A percentile compares a stretch with the other conserved stretches of the same genome.
phyloP scores from a whole-genome alignment of 768 basidiomycete species.

The Suillus placidus region DNA sequence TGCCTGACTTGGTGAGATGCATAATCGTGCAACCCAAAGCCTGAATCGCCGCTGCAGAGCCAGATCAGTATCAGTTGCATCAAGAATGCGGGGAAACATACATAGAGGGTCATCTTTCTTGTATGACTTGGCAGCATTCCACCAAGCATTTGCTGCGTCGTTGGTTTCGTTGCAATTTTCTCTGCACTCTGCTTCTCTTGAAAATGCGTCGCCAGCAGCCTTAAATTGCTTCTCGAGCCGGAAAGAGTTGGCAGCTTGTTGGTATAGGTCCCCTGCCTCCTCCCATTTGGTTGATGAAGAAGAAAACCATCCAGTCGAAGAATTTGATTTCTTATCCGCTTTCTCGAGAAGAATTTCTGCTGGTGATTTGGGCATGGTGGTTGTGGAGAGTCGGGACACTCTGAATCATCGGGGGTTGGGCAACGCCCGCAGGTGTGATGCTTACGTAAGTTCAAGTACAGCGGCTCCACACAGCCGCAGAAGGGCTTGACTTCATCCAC shows the following conservation, averaged over 20 bases:
- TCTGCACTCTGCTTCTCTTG: slow-evolving; percentile 93
- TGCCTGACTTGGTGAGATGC: slow-evolving; percentile 79
- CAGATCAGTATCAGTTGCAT: slow-evolving; percentile 18
- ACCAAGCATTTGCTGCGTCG: slow-evolving; percentile 98
- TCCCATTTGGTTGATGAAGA: slow-evolving; percentile 84
- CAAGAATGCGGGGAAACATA: slow-evolving; percentile 42
- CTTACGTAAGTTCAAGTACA: slow-evolving; percentile 1
- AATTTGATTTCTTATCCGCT: slow-evolving; percentile 90
- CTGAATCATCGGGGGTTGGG: slow-evolving; percentile 9
- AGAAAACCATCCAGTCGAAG: slow-evolving; percentile 87
- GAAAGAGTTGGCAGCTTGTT: slow-evolving; percentile 92
- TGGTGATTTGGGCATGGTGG: slow-evolving; percentile 76
- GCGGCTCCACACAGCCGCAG: background rate
- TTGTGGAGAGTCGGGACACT: slow-evolving; percentile 23
- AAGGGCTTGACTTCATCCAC: background rate
- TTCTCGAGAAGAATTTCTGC: slow-evolving; percentile 78
- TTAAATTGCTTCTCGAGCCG: slow-evolving; percentile 91
- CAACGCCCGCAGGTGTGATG: background rate
- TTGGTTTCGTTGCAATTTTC: slow-evolving; percentile 85
- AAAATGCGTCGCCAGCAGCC: slow-evolving; percentile 90
- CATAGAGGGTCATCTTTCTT: slow-evolving; percentile 86
- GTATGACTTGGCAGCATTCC: slow-evolving; percentile 97
- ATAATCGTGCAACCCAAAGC: slow-evolving; percentile 84
- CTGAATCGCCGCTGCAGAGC: slow-evolving; percentile 77
- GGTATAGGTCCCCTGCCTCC: slow-evolving; percentile 94